Evolutionary conservation across 257 asterid species (phyloP).

Genomic region (Craterostigma plantagineum): DNA sequence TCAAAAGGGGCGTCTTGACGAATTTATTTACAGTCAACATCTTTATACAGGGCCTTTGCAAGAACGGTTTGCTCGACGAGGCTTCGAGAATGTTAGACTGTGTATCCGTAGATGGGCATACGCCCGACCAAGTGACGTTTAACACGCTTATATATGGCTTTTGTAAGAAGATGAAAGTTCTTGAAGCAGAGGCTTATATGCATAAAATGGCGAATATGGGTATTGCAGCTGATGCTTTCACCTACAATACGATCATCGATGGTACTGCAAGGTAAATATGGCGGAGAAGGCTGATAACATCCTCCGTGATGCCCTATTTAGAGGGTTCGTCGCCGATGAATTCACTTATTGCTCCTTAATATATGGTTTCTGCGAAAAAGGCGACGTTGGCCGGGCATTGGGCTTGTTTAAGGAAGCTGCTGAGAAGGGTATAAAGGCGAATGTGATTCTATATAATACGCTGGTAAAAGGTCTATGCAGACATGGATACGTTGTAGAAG

Average conservation of each 20-base stretch:
- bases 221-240: slow-evolving; percentile 52
- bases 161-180: slow-evolving; percentile 65
- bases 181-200: slow-evolving; percentile 58
- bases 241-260: slow-evolving; percentile 64
- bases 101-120: slow-evolving; percentile 25
- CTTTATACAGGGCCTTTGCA: slow-evolving; percentile 72
- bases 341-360: slow-evolving; percentile 67
- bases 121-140: slow-evolving; percentile 69
- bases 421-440: slow-evolving; percentile 35
- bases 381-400: slow-evolving; percentile 53
- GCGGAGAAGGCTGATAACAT: slow-evolving; percentile 44
- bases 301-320: slow-evolving; percentile 42
- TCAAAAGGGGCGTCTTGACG: slow-evolving; percentile 59
- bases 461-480: slow-evolving; percentile 59
- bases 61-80: slow-evolving; percentile 36
- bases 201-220: slow-evolving; percentile 67
- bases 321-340: slow-evolving; percentile 71
- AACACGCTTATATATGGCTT: slow-evolving; percentile 71
- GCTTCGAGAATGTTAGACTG: slow-evolving; percentile 49
- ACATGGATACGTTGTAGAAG: slow-evolving; percentile 51
- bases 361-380: slow-evolving; percentile 56
- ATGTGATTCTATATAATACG: slow-evolving; percentile 38
- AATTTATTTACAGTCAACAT: slow-evolving; percentile 70
- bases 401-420: slow-evolving; percentile 33
- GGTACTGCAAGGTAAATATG: slow-evolving; percentile 62